These are phyloP conservation scores for Globisporangium barbulae DNA, from an alignment of 352 stramenopile species.

Conservation along the genomic window DNA sequence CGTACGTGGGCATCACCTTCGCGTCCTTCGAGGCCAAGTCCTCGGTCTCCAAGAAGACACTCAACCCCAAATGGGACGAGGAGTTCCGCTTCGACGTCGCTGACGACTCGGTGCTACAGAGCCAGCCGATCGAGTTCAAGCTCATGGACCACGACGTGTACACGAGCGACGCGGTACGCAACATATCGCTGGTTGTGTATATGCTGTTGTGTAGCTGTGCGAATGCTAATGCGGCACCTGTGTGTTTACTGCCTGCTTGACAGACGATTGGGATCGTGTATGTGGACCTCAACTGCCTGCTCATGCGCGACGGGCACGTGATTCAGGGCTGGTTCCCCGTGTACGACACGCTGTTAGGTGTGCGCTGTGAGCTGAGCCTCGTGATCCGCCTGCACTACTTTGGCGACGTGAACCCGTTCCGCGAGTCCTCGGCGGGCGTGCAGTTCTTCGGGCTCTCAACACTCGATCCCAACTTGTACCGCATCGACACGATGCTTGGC, in stretches of 20 bases:
- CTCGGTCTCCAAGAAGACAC: slow-evolving; percentile 88
- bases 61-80: slow-evolving; percentile 97
- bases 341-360: slow-evolving; percentile 96
- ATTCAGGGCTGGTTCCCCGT: slow-evolving; percentile 98
- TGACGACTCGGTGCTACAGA: slow-evolving; percentile 97
- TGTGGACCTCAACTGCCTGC: slow-evolving; percentile 97
- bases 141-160: slow-evolving; percentile 95
- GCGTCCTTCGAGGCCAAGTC: slow-evolving; percentile 88
- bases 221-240: not conserved
- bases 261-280: slow-evolving; percentile 96
- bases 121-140: slow-evolving; percentile 98
- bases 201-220: not conserved
- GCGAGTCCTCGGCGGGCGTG: slow-evolving; percentile 96
- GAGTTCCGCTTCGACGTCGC: slow-evolving; percentile 98
- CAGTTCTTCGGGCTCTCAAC: slow-evolving; percentile 97
- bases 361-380: slow-evolving; percentile 94
- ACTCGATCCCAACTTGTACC: slow-evolving; percentile 87
- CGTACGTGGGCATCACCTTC: slow-evolving; percentile 88
- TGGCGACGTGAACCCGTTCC: slow-evolving; percentile 96
- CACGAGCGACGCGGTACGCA: slow-evolving; percentile 78
- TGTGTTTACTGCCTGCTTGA: not conserved
- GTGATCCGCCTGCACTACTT: slow-evolving; percentile 97
- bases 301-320: slow-evolving; percentile 90
- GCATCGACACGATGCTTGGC: slow-evolving; percentile 89
- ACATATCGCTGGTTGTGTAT: not conserved